Conservation (phyloP, 2,329 filamentous ascomycete genomes). For the Pezicula carpinea region DNA sequence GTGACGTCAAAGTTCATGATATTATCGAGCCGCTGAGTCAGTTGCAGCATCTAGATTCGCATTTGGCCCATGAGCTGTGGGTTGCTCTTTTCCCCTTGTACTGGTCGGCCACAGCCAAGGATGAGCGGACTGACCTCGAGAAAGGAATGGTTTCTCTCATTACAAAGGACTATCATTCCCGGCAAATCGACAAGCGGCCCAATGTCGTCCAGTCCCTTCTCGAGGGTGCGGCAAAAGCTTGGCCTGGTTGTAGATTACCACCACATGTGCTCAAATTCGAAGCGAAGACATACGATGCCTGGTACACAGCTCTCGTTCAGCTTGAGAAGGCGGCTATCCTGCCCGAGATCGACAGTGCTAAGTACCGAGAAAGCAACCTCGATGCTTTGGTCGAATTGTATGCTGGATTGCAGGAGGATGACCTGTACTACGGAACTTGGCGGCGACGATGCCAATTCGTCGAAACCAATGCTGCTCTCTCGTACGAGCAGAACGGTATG, state of each 20-base stretch:
- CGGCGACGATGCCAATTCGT: conserved; percentile 91
- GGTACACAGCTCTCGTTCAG: conserved; percentile 91
- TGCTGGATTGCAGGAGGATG: conserved; percentile 84
- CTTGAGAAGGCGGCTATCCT: conserved; percentile 85
- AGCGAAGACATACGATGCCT: conserved; percentile 89
- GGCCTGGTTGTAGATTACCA: conserved; percentile 85
- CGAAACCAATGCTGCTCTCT: conserved; percentile 93
- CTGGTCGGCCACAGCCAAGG: conserved; percentile 82
- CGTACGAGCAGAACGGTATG: conserved; percentile 98
- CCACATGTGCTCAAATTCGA: conserved; percentile 95
- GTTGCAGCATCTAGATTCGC: conserved; percentile 82
- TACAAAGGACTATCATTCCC: conserved; percentile 91
- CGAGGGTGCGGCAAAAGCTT: conserved; percentile 78
- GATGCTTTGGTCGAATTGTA: conserved; percentile 96
- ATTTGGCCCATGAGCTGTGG: conserved; percentile 86
- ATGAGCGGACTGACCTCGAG: conserved; percentile 86
- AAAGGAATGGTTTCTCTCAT: conserved; percentile 85
- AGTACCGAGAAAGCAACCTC: conserved; percentile 86
- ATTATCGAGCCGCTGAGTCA: conserved; percentile 86
- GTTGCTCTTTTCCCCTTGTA: conserved; percentile 85
- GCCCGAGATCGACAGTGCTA: conserved; percentile 72
- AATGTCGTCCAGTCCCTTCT: conserved; percentile 93
- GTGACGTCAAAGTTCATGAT: conserved; percentile 83
- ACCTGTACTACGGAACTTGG: conserved; percentile 97
- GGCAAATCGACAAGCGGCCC: conserved; percentile 89